phyloP scores from a whole-genome alignment of 805 yeast genomes.

The Lipomyces oligophaga region DNA sequence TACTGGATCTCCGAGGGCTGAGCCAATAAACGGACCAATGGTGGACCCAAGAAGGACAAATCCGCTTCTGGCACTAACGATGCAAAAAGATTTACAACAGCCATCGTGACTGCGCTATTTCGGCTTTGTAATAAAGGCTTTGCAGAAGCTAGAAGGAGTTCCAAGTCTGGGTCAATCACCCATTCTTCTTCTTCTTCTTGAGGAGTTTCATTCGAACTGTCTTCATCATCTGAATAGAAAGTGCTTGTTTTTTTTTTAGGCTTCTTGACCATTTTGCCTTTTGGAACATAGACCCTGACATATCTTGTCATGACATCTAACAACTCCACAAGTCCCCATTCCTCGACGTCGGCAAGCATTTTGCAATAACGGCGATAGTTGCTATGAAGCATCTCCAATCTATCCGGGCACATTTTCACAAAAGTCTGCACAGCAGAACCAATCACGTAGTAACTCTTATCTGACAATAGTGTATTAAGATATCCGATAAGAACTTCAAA shows the following conservation, averaged over 20 bases:
- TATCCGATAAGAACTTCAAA: conserved; percentile 47
- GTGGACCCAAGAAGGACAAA: conserved; percentile 48
- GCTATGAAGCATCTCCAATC: conserved; percentile 66
- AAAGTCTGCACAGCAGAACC: conserved; percentile 62
- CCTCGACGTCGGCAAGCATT: conserved; percentile 53
- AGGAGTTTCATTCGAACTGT: conserved; percentile 27
- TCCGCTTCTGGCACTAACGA: conserved; percentile 57
- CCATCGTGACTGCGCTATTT: conserved; percentile 58
- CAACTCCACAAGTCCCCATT: conserved; percentile 61
- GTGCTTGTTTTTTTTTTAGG: conserved; percentile 12
- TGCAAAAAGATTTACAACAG: conserved; percentile 54
- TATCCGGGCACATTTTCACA: conserved; percentile 51
- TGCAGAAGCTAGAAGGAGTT: conserved; percentile 50
- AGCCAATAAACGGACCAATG: conserved; percentile 46
- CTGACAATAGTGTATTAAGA: conserved; percentile 57
- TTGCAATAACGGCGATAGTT: conserved; percentile 57
- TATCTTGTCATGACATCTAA: conserved; percentile 67
- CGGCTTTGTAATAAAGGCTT: conserved; percentile 47
- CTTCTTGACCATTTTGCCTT: conserved; percentile 22
- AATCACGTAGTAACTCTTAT: conserved; percentile 62
- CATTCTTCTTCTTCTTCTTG: conserved; percentile 32
- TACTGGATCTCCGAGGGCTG: conserved; percentile 39
- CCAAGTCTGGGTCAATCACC: conserved; percentile 51
- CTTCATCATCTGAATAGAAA: conserved; percentile 39
- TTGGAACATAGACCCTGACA: conserved; percentile 52